Evolutionary conservation across 352 stramenopile genomes (phyloP).

Genomic region (Phytophthora litchii): DNA sequence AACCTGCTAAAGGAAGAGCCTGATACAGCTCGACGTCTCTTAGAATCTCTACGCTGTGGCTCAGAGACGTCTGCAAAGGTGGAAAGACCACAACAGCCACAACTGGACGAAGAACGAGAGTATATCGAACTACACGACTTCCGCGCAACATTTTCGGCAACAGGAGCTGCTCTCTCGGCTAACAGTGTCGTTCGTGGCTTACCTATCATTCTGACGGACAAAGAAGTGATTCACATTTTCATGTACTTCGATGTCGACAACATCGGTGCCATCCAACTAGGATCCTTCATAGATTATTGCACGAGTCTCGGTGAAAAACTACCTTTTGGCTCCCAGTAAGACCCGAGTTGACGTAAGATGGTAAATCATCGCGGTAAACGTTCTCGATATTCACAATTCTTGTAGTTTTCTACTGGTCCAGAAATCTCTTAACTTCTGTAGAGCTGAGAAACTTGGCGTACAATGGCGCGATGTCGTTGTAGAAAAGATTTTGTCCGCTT

Average conservation of each 20-base stretch:
- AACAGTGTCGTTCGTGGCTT: conserved; percentile 11
- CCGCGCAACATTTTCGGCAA: conserved; percentile 28
- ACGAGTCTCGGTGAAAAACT: conserved; percentile 23
- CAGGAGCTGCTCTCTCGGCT: conserved; percentile 10
- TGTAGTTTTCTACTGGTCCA: conserved; percentile 36
- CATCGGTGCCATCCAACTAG: conserved; percentile 61
- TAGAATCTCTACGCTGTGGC: conserved; percentile 22
- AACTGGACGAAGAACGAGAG: conserved; percentile 26
- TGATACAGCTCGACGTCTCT: conserved; percentile 31
- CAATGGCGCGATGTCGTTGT: conserved; percentile 74
- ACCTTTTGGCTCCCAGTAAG: conserved; percentile 26
- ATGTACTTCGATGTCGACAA: conserved; percentile 79
- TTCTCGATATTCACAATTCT: neutral
- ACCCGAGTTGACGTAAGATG: neutral
- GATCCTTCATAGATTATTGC: conserved; percentile 48
- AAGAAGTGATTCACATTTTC: conserved; percentile 77
- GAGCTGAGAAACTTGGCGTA: conserved; percentile 81
- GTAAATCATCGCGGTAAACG: neutral
- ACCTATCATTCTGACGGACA: conserved; percentile 39
- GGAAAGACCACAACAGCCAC: conserved; percentile 14
- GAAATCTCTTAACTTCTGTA: conserved; percentile 61
- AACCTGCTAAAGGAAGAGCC: conserved; percentile 26
- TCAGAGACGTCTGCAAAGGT: neutral
- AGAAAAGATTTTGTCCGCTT: conserved; percentile 57
- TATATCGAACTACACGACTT: conserved; percentile 64